Conservation (phyloP, 2,329 filamentous ascomycete species). For the Aspergillus fijiensis region DNA sequence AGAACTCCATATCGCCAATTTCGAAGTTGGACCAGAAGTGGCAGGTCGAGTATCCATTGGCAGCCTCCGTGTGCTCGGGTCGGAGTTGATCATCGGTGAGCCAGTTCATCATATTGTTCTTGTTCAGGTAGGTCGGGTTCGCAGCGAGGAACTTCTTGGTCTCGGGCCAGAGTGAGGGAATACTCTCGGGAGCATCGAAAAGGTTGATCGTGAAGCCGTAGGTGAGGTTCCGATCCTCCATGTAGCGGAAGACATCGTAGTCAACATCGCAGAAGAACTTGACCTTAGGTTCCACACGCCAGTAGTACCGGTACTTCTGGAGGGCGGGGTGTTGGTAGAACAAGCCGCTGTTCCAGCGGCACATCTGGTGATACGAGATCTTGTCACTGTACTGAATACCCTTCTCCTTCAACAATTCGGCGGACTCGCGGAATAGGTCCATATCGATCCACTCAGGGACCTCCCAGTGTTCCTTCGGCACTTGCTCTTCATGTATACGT, state of each 20-base stretch:
- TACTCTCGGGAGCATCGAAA: slow-evolving; percentile 85
- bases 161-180: slow-evolving; percentile 91
- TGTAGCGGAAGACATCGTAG: slow-evolving; percentile 97
- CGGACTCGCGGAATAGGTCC: slow-evolving; percentile 81
- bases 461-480: slow-evolving; percentile 94
- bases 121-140: slow-evolving; percentile 75
- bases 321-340: slow-evolving; percentile 97
- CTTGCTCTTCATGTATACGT: slow-evolving; percentile 61
- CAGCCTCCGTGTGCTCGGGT: slow-evolving; percentile 74
- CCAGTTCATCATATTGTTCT: slow-evolving; percentile 86
- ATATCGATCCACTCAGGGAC: slow-evolving; percentile 88
- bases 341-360: slow-evolving; percentile 95
- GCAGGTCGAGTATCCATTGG: slow-evolving; percentile 94
- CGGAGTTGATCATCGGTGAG: slow-evolving; percentile 73
- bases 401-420: slow-evolving; percentile 76
- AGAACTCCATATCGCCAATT: slow-evolving; percentile 89
- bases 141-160: slow-evolving; percentile 85
- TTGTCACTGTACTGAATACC: slow-evolving; percentile 87
- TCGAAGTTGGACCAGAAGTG: slow-evolving; percentile 99
- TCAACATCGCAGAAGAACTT: slow-evolving; percentile 99
- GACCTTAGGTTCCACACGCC: slow-evolving; percentile 97
- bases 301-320: slow-evolving; percentile 82
- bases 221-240: slow-evolving; percentile 97
- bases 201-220: slow-evolving; percentile 99
- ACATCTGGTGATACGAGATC: slow-evolving; percentile 97